Evolutionary conservation across 1,284 basidiomycete species (phyloP).

Genomic region (Volvariella surrecta): DNA sequence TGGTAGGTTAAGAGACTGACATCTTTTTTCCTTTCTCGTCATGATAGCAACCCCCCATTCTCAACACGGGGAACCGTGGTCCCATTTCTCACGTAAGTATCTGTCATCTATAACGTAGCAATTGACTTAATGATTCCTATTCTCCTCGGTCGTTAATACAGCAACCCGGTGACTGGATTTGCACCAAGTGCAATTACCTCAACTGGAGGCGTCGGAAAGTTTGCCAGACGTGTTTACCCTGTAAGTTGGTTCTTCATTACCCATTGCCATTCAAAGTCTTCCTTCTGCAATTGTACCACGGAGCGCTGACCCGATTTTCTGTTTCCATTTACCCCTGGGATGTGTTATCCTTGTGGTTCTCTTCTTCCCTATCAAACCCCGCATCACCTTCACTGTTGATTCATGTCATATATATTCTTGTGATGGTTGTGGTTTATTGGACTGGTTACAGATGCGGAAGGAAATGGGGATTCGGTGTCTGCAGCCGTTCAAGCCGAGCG

Average conservation of each 20-base stretch:
- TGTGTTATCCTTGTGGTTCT: constrained; percentile 6
- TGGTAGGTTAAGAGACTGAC: constrained; percentile 6
- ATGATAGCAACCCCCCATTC: constrained; percentile 68
- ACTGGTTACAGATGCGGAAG: constrained; percentile 56
- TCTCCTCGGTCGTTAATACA: constrained; percentile 18
- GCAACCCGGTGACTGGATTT: constrained; percentile 90
- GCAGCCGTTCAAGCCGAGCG: constrained; percentile 76
- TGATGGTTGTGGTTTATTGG: constrained; percentile 7
- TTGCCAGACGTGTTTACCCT: constrained; percentile 82
- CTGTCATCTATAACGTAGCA: constrained; percentile 7
- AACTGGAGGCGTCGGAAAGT: constrained; percentile 84
- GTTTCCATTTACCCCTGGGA: constrained; percentile 8
- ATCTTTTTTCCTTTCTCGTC: constrained; percentile 5
- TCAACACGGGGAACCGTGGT: constrained; percentile 84
- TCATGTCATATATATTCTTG: not conserved
- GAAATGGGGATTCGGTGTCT: constrained; percentile 77
- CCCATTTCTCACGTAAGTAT: constrained; percentile 55
- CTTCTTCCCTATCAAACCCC: not conserved
- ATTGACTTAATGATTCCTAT: constrained; percentile 16
- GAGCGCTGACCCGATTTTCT: too few species aligned
- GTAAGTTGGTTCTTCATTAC: constrained; percentile 29
- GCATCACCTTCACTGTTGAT: constrained; percentile 5
- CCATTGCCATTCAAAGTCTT: not conserved
- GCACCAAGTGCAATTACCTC: constrained; percentile 74
- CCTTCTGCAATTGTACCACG: not conserved